Evolutionary conservation across 140 eudicot species (phyloP).

Genomic region (Oenanthe javanica): DNA sequence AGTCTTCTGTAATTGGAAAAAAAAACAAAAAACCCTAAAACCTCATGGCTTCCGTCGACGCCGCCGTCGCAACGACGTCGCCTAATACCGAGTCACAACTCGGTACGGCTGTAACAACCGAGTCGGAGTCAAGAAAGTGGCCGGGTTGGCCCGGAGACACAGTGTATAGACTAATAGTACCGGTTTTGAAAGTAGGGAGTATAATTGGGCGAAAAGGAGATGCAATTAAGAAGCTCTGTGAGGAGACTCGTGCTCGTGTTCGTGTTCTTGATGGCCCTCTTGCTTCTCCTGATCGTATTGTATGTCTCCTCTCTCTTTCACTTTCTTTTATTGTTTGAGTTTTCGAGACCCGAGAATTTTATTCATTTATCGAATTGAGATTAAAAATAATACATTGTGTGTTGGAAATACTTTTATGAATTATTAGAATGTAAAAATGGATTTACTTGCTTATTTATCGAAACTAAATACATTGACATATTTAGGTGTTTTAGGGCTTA

Average conservation of each 20-base stretch:
- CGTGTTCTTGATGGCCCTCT: slow-evolving; percentile 82
- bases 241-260: slow-evolving; percentile 75
- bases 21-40: not conserved
- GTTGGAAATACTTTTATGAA: not conserved
- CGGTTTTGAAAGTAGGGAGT: slow-evolving; percentile 76
- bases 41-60: not conserved
- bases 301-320: slow-evolving; percentile 20
- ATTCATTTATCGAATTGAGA: not conserved
- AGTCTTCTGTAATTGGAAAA: too few species aligned
- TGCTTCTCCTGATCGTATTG: slow-evolving; percentile 72
- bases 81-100: not conserved
- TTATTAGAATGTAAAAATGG: too few species aligned
- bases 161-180: slow-evolving; percentile 69
- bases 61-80: not conserved
- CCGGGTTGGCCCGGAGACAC: slow-evolving; percentile 96
- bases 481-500: too few species aligned
- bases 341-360: not conserved
- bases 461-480: too few species aligned
- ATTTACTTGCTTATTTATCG: too few species aligned
- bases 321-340: not conserved
- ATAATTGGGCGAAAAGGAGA: slow-evolving; percentile 96
- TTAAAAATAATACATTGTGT: not conserved
- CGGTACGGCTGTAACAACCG: not conserved
- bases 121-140: slow-evolving; percentile 37
- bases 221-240: slow-evolving; percentile 67